These are phyloP conservation scores for Mortierella alpina DNA, from an alignment of 192 early-diverging fungal species.

Conservation along the genomic window DNA sequence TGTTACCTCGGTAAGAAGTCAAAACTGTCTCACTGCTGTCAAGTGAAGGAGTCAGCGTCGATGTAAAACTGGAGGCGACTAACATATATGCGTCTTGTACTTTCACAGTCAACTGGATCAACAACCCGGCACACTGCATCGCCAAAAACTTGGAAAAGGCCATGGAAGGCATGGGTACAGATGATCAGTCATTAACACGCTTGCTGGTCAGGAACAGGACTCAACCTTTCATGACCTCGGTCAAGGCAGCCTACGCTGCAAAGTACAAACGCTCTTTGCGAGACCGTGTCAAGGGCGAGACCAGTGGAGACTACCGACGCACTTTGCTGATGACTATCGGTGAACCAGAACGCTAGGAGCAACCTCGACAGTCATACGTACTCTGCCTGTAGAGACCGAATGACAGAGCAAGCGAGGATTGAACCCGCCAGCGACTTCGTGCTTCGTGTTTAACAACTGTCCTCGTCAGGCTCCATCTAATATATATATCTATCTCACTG, in stretches of 20 bases:
- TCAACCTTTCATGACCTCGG: slow-evolving; percentile 40
- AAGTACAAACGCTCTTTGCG: slow-evolving; percentile 39
- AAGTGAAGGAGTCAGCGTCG: background rate
- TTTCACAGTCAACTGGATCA: slow-evolving; percentile 34
- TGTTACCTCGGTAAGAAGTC: slow-evolving; percentile 35
- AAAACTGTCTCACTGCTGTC: background rate
- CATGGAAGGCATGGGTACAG: slow-evolving; percentile 42
- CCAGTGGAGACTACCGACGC: slow-evolving; percentile 39
- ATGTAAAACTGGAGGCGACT: background rate
- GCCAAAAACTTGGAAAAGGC: slow-evolving; percentile 53
- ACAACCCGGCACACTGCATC: slow-evolving; percentile 36
- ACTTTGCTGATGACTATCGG: slow-evolving; percentile 28
- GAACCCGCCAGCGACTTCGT: too few relatives aligned
- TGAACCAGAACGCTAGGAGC: slow-evolving; percentile 20
- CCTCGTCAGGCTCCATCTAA: too few relatives aligned
- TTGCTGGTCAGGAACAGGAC: slow-evolving; percentile 45
- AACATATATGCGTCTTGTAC: background rate
- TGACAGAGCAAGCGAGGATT: too few relatives aligned
- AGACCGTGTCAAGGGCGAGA: slow-evolving; percentile 49
- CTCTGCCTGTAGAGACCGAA: too few relatives aligned
- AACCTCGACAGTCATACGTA: too few relatives aligned
- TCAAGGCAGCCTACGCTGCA: slow-evolving; percentile 33
- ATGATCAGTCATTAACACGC: slow-evolving; percentile 31
- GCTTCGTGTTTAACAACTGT: too few relatives aligned
- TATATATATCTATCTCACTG: too few relatives aligned